phyloP scores from a whole-genome alignment of 352 stramenopile genomes.

The Pythium myriotylum region DNA sequence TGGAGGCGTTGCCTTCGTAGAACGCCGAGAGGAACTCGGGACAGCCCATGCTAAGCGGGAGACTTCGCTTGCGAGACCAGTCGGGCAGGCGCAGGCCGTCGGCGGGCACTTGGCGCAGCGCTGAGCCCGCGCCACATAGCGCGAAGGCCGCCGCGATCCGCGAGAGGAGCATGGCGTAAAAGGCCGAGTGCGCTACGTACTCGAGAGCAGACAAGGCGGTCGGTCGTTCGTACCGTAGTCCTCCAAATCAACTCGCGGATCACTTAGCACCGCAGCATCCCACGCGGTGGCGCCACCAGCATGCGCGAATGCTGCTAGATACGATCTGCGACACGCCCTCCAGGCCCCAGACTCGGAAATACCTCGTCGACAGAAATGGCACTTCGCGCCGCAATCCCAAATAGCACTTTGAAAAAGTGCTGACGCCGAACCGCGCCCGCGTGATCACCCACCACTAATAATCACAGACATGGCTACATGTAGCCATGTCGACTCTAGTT shows the following conservation, averaged over 20 bases:
- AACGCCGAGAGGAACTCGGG: slow-evolving; percentile 54
- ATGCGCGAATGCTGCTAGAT: background rate
- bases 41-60: slow-evolving; percentile 42
- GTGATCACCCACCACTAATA: no score
- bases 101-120: background rate
- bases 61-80: background rate
- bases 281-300: background rate
- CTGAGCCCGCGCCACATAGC: background rate
- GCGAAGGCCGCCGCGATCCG: background rate
- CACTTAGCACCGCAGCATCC: background rate
- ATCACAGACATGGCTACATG: no score
- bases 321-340: background rate
- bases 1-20: slow-evolving; percentile 37
- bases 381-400: no score
- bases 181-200: background rate
- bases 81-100: background rate
- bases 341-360: background rate
- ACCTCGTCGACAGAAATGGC: no score
- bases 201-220: background rate
- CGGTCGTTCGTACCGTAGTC: background rate
- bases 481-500: background rate
- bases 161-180: background rate
- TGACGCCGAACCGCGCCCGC: no score
- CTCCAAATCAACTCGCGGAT: no score
- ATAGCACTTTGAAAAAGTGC: no score